Percentiles rank a stretch among this genome's conserved stretches.
phyloP scores from a whole-genome alignment of 2,329 filamentous ascomycete species.

The Aspergillus arachidicola region DNA sequence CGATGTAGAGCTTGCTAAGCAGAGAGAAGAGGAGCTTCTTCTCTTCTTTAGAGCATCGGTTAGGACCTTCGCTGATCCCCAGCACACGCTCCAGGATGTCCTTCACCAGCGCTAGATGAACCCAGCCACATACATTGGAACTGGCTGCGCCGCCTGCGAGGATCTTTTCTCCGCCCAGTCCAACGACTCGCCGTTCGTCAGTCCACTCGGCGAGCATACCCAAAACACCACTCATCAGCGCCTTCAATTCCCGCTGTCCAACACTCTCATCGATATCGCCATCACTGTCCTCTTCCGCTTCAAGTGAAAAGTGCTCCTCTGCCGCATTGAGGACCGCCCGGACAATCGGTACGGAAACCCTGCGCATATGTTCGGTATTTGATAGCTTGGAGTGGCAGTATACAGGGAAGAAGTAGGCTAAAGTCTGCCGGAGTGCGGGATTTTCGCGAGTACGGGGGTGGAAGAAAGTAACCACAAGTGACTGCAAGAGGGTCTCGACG shows the following conservation, averaged over 20 bases:
- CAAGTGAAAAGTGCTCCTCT: conserved; percentile 68
- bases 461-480: conserved; percentile 84
- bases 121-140: conserved; percentile 65
- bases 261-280: conserved; percentile 75
- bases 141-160: conserved; percentile 56
- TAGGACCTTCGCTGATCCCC: conserved; percentile 43
- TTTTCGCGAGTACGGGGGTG: conserved; percentile 80
- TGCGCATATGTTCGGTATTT: conserved; percentile 80
- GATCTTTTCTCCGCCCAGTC: conserved; percentile 57
- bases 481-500: conserved; percentile 75
- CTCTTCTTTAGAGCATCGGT: conserved; percentile 65
- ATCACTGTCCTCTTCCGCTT: conserved; percentile 73
- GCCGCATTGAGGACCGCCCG: conserved; percentile 65
- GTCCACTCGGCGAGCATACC: conserved; percentile 90
- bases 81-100: conserved; percentile 76
- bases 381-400: conserved; percentile 84
- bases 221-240: conserved; percentile 72
- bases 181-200: conserved; percentile 76
- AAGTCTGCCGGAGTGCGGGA: conserved; percentile 78
- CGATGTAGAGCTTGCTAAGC: conserved; percentile 80
- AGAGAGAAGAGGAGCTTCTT: conserved; percentile 78
- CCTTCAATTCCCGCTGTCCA: conserved; percentile 60
- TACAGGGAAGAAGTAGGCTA: conserved; percentile 92
- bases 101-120: conserved; percentile 77
- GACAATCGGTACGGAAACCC: conserved; percentile 72